Evolutionary conservation across 2,329 filamentous ascomycete genomes (phyloP), one percentile per base, ranked within the genome.

Genomic region (Ceratocystis ficicola): DNA sequence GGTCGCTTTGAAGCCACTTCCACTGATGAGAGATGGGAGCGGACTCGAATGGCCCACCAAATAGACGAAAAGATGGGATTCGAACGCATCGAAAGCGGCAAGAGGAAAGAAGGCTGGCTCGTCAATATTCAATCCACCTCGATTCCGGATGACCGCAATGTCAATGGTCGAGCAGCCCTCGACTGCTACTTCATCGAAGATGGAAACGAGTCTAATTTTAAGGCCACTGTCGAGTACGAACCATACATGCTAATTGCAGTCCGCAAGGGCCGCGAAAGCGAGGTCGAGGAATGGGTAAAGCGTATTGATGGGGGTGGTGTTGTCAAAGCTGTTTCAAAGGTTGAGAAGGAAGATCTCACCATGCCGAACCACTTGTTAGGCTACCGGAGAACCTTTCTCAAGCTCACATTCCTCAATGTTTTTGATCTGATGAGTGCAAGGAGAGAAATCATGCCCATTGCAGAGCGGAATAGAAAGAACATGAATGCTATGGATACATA

Each of bases 11-110:
- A 99, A 79, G 87, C 84, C 64, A 97, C 91, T 0, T 95, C 92
- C 6, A 86, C 90, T 72, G 90, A 96, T 80, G 94, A 99, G 76
- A 95, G 90, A 75, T 85, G 90, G 77, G 92, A 99, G 77, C 86
- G 90, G 46, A 87, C 86, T 60, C 85, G 86, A 66, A 83, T 96
- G 63, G 90, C 90, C 41, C 85, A 96, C 76, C 84, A 81, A 72
- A 96, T 99, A 73, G 95, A 99, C 78, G 94, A 97, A 78, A 82
- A 83, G 69, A 94, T 97, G 86, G 95, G 94, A 64, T 99, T 99
- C 75, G 82, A 86, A 44, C 88, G 93, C 63, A 96, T 92, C 74
- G 95, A 99, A 70, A 86, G 89, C 41, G 94, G 88, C 73, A 90
- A 87, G 77, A 81, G 79, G 71, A 88, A 86, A 73, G 83, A 88